phyloP scores from a whole-genome alignment of 179 eudicot genomes.

The Gypsophila paniculata region DNA sequence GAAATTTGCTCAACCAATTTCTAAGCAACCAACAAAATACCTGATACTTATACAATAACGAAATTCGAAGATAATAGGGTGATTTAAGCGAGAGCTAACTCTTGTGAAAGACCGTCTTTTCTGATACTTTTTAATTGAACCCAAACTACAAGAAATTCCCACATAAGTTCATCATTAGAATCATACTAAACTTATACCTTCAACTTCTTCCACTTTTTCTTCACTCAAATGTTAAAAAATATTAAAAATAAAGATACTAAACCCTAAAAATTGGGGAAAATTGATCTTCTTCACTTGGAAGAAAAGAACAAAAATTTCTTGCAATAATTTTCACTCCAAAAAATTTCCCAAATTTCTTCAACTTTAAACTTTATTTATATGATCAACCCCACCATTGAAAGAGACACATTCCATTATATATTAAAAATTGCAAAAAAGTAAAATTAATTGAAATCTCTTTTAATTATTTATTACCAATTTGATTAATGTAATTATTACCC shows the following conservation, averaged over 20 bases:
- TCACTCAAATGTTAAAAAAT: neutral
- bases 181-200: too few species aligned
- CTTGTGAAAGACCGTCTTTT: too few species aligned
- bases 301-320: conserved; percentile 5
- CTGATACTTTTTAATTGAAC: too few species aligned
- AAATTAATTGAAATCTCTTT: neutral
- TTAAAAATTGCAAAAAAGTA: neutral
- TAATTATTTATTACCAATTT: conserved; percentile 11
- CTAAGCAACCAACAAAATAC: too few species aligned
- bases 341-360: conserved; percentile 14
- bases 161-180: conserved; percentile 12
- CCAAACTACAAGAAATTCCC: neutral
- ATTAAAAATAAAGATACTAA: conserved; percentile 21
- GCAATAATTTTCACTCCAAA: conserved; percentile 21
- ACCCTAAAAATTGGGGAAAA: conserved; percentile 29
- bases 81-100: too few species aligned
- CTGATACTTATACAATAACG: too few species aligned
- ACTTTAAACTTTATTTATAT: conserved; percentile 13
- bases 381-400: conserved; percentile 15
- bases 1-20: too few species aligned
- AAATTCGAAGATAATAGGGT: too few species aligned
- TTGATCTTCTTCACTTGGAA: conserved; percentile 28
- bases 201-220: neutral
- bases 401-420: conserved; percentile 19
- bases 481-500: conserved; percentile 14